Conservation (phyloP, 345 rosid species). For the Linum tenue region DNA sequence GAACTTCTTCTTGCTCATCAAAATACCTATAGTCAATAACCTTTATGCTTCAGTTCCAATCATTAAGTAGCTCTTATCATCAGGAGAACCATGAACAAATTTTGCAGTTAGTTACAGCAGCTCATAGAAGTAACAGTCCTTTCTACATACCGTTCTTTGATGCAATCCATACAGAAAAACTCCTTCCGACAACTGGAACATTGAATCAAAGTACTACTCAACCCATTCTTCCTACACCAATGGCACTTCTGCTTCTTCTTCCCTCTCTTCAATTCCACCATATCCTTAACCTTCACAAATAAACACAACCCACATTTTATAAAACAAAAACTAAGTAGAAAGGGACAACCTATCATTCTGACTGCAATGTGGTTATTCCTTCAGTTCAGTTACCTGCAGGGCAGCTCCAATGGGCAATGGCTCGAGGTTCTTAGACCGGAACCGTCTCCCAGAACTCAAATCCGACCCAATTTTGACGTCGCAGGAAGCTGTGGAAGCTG, state of each 20-base stretch:
- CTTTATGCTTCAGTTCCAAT: no score
- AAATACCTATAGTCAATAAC: constrained; percentile 35
- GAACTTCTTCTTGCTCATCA: constrained; percentile 63
- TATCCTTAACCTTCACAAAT: constrained; percentile 36
- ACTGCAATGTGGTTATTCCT: constrained; percentile 3
- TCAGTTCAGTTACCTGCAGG: constrained; percentile 41
- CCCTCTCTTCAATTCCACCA: constrained; percentile 41
- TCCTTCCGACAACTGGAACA: constrained; percentile 63
- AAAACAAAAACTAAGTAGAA: neutral
- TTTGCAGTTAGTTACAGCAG: no score
- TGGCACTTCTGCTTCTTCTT: constrained; percentile 65
- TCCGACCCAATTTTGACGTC: constrained; percentile 60
- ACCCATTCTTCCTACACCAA: constrained; percentile 62
- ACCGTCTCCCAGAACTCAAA: constrained; percentile 39
- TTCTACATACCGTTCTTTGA: constrained; percentile 44
- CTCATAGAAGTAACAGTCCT: neutral
- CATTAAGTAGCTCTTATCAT: no score
- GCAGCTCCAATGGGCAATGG: constrained; percentile 50
- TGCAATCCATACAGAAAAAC: constrained; percentile 68
- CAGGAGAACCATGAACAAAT: no score
- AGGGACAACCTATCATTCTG: no score
- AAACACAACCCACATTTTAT: neutral
- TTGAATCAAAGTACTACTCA: constrained; percentile 36
- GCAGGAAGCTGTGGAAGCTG: constrained; percentile 16
- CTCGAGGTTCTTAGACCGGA: constrained; percentile 81